Percentiles rank a stretch among this genome's conserved stretches.
Conservation (phyloP, 768 basidiomycete genomes). For the Sarcodon aspratus region DNA sequence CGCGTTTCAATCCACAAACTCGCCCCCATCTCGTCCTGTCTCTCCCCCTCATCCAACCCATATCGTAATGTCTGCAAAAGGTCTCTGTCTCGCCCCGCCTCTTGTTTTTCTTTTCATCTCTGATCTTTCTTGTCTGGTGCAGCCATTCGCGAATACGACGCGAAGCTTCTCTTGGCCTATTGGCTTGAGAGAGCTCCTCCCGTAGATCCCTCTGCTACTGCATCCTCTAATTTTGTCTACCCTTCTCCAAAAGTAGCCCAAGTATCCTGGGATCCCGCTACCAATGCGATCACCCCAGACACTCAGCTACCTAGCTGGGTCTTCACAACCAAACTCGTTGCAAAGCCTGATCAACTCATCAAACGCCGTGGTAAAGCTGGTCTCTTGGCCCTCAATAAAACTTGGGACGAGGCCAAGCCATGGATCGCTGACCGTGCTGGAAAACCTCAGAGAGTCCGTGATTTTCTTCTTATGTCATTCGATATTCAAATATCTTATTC, state of each 20-base stretch:
- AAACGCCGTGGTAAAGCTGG: conserved; percentile 99
- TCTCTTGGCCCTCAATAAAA: conserved; percentile 87
- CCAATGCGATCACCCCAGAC: conserved; percentile 48
- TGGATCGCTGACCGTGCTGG: conserved; percentile 89
- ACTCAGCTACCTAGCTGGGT: conserved; percentile 69
- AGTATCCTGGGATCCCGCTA: conserved; percentile 70
- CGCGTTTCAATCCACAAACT: conserved; percentile 6
- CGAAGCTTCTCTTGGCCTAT: conserved; percentile 94
- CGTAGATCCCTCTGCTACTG: conserved; percentile 50
- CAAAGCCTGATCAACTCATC: conserved; percentile 97
- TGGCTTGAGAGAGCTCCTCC: conserved; percentile 89
- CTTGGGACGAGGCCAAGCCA: conserved; percentile 73
- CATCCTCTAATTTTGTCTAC: conserved; percentile 47
- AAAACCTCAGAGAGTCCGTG: conserved; percentile 68
- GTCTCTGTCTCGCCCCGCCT: conserved; percentile 4
- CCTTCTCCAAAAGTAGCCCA: conserved; percentile 76
- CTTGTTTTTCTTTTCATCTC: neutral
- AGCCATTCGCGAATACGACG: conserved; percentile 97
- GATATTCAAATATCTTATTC: conserved; percentile 9
- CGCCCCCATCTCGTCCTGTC: conserved; percentile 2
- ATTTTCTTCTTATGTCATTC: neutral
- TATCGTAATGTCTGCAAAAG: conserved; percentile 19
- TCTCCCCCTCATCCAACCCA: conserved; percentile 3
- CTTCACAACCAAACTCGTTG: conserved; percentile 79
- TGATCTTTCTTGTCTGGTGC: neutral